phyloP scores from a whole-genome alignment of 495 filamentous ascomycete genomes.

The Hypoxylon lienhwacheense region DNA sequence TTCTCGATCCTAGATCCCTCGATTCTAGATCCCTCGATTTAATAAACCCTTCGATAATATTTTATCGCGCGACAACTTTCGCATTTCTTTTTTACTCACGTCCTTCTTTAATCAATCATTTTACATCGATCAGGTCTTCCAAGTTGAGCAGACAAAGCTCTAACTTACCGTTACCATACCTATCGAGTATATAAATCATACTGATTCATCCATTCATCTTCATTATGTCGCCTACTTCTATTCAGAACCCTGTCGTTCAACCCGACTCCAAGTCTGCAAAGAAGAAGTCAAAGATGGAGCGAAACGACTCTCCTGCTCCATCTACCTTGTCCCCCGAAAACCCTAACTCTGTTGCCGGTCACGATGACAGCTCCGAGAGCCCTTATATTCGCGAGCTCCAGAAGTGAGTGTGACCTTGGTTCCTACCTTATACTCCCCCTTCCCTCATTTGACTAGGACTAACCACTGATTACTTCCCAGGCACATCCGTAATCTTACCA shows the following conservation, averaged over 20 bases:
- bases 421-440: not conserved
- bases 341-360: conserved; percentile 42
- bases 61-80: not conserved
- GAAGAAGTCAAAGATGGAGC: conserved; percentile 69
- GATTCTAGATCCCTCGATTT: too few species aligned
- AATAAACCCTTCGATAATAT: not conserved
- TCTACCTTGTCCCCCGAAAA: conserved; percentile 46
- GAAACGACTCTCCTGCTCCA: conserved; percentile 52
- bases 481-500: conserved; percentile 80
- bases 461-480: too few species aligned
- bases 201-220: not conserved
- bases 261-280: conserved; percentile 63
- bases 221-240: conserved; percentile 53
- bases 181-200: conserved; percentile 4
- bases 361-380: conserved; percentile 63
- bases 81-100: not conserved
- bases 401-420: conserved; percentile 61
- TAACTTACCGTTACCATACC: not conserved
- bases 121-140: conserved; percentile 4
- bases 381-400: conserved; percentile 81
- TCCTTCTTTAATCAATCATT: not conserved
- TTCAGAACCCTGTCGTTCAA: conserved; percentile 54
- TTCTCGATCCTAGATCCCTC: too few species aligned
- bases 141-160: conserved; percentile 26
- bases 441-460: conserved; percentile 54